Conservation (phyloP, 2,329 filamentous ascomycete species). For the Fusarium foetens region DNA sequence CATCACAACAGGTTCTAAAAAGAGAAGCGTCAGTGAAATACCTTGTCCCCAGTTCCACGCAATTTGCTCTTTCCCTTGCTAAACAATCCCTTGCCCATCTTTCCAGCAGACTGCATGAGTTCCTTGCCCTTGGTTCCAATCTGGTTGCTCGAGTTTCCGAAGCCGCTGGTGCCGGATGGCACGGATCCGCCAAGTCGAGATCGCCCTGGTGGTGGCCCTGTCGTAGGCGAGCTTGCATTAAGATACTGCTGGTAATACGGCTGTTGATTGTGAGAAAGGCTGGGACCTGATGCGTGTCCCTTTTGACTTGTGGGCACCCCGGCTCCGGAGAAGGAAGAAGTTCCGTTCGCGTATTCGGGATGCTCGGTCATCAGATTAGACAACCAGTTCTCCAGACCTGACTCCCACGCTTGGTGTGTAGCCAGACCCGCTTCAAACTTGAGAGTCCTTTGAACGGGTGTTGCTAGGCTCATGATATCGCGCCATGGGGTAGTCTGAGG, state of each 20-base stretch:
- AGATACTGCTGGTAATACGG: conserved; percentile 68
- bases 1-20: conserved; percentile 46
- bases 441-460: conserved; percentile 73
- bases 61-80: conserved; percentile 92
- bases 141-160: conserved; percentile 67
- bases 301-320: conserved; percentile 29
- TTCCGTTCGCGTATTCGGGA: conserved; percentile 59
- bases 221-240: conserved; percentile 54
- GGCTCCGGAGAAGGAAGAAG: conserved; percentile 44
- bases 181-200: conserved; percentile 51
- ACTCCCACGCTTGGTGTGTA: conserved; percentile 77
- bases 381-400: conserved; percentile 75
- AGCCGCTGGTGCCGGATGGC: conserved; percentile 56
- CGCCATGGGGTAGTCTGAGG: conserved; percentile 68
- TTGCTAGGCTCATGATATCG: conserved; percentile 78
- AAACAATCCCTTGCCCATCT: conserved; percentile 89
- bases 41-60: conserved; percentile 80
- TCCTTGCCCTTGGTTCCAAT: conserved; percentile 89
- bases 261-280: conserved; percentile 50
- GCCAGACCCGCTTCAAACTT: conserved; percentile 78
- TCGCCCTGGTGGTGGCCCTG: conserved; percentile 47
- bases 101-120: conserved; percentile 84
- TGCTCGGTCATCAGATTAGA: conserved; percentile 55
- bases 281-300: conserved; percentile 34
- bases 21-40: conserved; percentile 74